Base-by-base conservation (phyloP, 2,329 filamentous ascomycete species). In the Colletotrichum tamarilloi region DNA sequence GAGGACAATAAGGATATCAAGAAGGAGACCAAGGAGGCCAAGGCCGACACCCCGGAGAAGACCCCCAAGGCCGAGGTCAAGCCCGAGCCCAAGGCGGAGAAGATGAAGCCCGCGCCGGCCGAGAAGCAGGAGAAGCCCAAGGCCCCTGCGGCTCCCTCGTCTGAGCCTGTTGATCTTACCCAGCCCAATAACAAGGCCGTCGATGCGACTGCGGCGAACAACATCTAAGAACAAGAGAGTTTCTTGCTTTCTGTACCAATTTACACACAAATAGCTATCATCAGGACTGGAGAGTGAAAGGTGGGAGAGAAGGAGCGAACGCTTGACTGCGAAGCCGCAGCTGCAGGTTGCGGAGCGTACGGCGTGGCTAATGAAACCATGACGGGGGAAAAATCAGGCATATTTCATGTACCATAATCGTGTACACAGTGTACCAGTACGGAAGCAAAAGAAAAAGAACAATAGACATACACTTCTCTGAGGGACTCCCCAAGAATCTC, bases 161-260 rank as follows among this genome's bases (percentile, higher is more conserved):
- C 72, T 12, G 75, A 74, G 28, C 56, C 49, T 19, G 69, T 72
- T 8, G 69, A 72, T 65, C 69, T 72, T 14, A 59, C 76, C 5
- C 65, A 72, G 62, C 46, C 72, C 46, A 79, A 80, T 3, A 78
- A 75, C 71, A 74, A 75, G 65, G 79, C 79, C 1, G 75, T 76
- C 16, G 81, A 83, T 59, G 81, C 81, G 38, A 82, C 81, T 1
- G 75, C 72, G 22, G 81, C 80, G 26, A 82, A 82, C 76, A 69
- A 76, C n/a, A 73, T 68, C 46, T 67, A 57, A 57, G 16, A 30
- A 30, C n/a, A n/a, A 57, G 30, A 26, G 52, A n/a, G 24, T 12
- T 42, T 42, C 8, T 11, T 14, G 30, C 35, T 42, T n/a, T 42
- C 6, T 14, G 19, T 16, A 14, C 14, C 12, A 24, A 24, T 11